These are phyloP conservation scores for Saccharomyces hybrid DNA, from an alignment of 1,139 yeast genomes.

Conservation along the genomic window DNA sequence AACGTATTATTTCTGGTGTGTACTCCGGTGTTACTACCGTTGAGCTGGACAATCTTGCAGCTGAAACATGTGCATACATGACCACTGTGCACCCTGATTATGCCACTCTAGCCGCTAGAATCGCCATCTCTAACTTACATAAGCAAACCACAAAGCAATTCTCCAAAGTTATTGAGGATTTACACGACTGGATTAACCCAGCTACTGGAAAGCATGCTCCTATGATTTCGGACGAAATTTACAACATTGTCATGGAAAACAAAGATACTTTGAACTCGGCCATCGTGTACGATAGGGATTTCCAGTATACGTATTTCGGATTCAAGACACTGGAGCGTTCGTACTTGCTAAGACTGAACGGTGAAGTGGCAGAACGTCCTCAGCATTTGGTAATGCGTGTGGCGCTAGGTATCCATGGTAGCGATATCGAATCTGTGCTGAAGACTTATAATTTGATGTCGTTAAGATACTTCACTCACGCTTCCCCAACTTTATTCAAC, in stretches of 20 bases:
- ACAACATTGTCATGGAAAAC: slow-evolving; percentile 52
- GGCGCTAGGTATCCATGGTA: slow-evolving; percentile 80
- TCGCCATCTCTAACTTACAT: slow-evolving; percentile 91
- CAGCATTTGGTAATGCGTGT: slow-evolving; percentile 89
- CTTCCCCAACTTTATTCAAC: slow-evolving; percentile 82
- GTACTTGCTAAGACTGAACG: slow-evolving; percentile 61
- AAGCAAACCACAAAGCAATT: slow-evolving; percentile 90
- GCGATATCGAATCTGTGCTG: slow-evolving; percentile 58
- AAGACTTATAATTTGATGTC: slow-evolving; percentile 86
- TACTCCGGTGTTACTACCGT: slow-evolving; percentile 94
- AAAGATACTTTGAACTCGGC: slow-evolving; percentile 73
- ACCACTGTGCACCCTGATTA: slow-evolving; percentile 97
- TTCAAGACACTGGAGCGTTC: slow-evolving; percentile 84
- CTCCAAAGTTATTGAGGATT: slow-evolving; percentile 63
- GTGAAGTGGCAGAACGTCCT: slow-evolving; percentile 81
- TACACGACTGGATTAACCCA: slow-evolving; percentile 69
- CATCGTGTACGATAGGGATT: slow-evolving; percentile 77
- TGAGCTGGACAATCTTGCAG: slow-evolving; percentile 92
- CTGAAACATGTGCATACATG: slow-evolving; percentile 98
- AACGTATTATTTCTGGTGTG: slow-evolving; percentile 81
- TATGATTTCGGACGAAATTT: slow-evolving; percentile 70
- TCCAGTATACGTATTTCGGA: slow-evolving; percentile 76
- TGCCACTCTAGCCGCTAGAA: slow-evolving; percentile 91
- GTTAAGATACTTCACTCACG: slow-evolving; percentile 75
- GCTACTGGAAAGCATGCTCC: slow-evolving; percentile 65